Base-by-base conservation (phyloP, 2,329 filamentous ascomycete species). In the Aspergillus arachidicola region DNA sequence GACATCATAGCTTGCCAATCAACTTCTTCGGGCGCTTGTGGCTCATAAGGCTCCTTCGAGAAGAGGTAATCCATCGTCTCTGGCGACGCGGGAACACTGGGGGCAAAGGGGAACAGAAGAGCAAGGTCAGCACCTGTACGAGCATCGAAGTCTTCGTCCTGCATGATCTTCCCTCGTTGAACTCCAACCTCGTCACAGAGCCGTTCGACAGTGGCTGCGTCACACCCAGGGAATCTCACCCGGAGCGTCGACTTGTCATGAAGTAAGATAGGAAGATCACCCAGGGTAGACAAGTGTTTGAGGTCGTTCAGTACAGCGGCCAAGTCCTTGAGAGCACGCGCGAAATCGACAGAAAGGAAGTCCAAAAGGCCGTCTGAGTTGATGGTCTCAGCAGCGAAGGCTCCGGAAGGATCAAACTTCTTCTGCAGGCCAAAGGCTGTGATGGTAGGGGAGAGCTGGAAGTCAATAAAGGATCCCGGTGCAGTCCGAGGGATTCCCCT, bases 141-240 rank as follows among this genome's bases (percentile, higher is more conserved):
- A 7, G 78, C 72, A 60, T 92, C 87, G 70, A 96, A 96, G 21
- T 90, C 88, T 36, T 85, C 83, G 67, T 98, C 95, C 79, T 98
- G 90, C 14, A 85, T 82, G 4, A 98, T 86, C 4, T 91, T 81
- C 1, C 95, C 95, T 59, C 93, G 86, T 66, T 89, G 87, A 9
- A 99, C 85, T n/a, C 91, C 91, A 12, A 96, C 85, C 75, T 99
- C 95, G 54, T 92, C 88, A 75, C 94, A 97, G 1, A 99, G 84
- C 3, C 85, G 83, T 73, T 96, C 92, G 0, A 97, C 91, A 0
- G 91, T 92, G 19, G 89, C 87, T 0, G 88, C 88, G 72, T 98
- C 94, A 65, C 95, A 94, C 3, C 95, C 95, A 0, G 94, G 93
- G 73, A 99, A 98, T 34, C 93, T 90, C 2, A 98, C 88, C 38